Base-by-base conservation (phyloP, 2,329 filamentous ascomycete genomes). In the Aspergillus sp. region DNA sequence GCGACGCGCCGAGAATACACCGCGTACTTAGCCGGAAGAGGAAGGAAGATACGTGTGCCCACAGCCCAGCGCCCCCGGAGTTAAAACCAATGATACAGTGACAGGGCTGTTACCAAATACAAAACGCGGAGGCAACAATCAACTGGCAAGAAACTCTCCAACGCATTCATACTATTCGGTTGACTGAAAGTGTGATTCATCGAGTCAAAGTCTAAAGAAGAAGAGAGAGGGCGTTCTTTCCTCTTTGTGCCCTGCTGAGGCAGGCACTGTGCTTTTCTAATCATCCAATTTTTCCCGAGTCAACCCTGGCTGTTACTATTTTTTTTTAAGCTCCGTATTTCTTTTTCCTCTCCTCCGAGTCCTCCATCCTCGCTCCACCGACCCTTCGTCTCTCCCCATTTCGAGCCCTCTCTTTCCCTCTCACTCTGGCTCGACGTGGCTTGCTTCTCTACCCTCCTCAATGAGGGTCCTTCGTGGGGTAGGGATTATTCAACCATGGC, bases 401-500 rank as follows among this genome's bases (percentile, higher is more conserved):
- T 53, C 47, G 51, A 57, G 48, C 50, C 43, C 56, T 56, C 43
- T 39, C 58, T 50, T 43, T 43, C 30, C 18, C 15, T 58, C 34
- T 34, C 51, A 41, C 22, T 62, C 62, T 57, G 63, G 60, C 57
- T 66, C 60, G 62, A 62, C 59, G 59, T 59, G 56, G 47, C 64
- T 60, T 44, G 57, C 54, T 53, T 56, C 42, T 51, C 48, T 56
- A 52, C 56, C 49, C 38, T 53, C 54, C 53, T 57, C 60, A 70
- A 75, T 74, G 73, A 73, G 70, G 71, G 64, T 62, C 65, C 58
- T 64, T 68, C 66, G 65, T 70, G 64, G 64, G 63, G 66, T 64
- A 66, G 67, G 63, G 61, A 65, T 68, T 53, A 56, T 67, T 66
- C 56, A 63, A 75, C 53, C 62, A 77, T 77, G 75, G 71, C 74